Base-by-base conservation (phyloP, 306 rosid genomes). In the Prunus mume region DNA sequence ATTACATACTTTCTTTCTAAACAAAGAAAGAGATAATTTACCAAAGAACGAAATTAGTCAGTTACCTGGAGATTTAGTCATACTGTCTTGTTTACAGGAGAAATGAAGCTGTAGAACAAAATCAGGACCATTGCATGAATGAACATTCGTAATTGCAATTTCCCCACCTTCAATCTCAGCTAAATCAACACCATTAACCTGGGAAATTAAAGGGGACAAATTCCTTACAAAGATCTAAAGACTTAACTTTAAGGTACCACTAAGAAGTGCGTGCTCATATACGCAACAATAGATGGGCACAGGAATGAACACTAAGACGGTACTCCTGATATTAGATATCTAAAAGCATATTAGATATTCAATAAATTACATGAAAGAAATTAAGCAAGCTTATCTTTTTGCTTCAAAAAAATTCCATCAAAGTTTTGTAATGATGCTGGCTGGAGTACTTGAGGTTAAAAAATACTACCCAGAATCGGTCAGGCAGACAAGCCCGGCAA, bases 141-240 rank as follows among this genome's bases (percentile, higher is more conserved):
- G 88, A 82, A 85, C 73, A 68, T 90, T 90, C 25, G 92, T 86
- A 4, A 71, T 78, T 54, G 92, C 92, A 55, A 83, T 85, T 71
- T 90, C 92, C n/a, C 96, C 96, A 51, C 90, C 90, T 51, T 79
- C 79, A 81, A 83, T 58, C 79, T 85, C 96, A 6, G 96, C 75
- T 68, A 90, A 84, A 81, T 85, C 75, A 55, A 51, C 81, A 41
- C 73, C 83, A 51, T 90, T 90, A 75, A 90, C 87, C 96, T 90
- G 72, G 58, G 52, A 82, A 12, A 17, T 71, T 67, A 58, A 60
- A 60, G 24, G 51, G 13, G 30, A 9, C 7, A 77, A 76, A 45
- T 28, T 55, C 19, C 62, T 55, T 71, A 46, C 76, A 55, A 56
- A 15, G 30, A 57, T 6, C 3, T 22, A n/a, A 65, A 34, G 34